These are phyloP conservation scores for Leccinum longicurvipes DNA, from an alignment of 768 basidiomycete genomes.

Conservation along the genomic window DNA sequence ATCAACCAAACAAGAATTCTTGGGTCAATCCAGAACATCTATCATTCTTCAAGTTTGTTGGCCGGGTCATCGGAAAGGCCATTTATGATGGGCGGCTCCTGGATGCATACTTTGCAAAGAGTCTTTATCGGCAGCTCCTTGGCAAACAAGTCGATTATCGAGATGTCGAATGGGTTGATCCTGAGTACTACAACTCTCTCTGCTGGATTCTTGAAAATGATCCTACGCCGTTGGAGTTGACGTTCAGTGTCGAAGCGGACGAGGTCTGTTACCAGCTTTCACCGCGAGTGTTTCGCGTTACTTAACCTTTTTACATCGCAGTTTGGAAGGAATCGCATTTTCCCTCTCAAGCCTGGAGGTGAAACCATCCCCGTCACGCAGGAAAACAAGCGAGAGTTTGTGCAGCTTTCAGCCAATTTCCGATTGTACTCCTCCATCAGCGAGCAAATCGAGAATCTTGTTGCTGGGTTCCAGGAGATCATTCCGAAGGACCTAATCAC, in stretches of 20 bases:
- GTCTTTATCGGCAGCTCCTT: conserved; percentile 91
- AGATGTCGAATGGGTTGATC: conserved; percentile 97
- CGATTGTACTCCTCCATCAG: conserved; percentile 91
- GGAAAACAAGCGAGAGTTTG: conserved; percentile 96
- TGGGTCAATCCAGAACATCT: conserved; percentile 95
- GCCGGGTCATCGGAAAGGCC: conserved; percentile 95
- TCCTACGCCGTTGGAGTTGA: conserved; percentile 79
- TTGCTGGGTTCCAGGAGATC: conserved; percentile 94
- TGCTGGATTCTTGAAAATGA: conserved; percentile 99
- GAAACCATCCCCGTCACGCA: conserved; percentile 85
- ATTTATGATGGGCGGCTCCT: conserved; percentile 95
- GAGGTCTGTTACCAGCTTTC: conserved; percentile 47
- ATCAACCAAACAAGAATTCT: conserved; percentile 93
- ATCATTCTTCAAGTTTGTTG: conserved; percentile 98
- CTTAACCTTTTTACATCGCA: conserved; percentile 26
- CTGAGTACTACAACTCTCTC: conserved; percentile 96
- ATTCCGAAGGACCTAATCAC: conserved; percentile 94
- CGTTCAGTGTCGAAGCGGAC: conserved; percentile 94
- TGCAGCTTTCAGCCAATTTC: conserved; percentile 92
- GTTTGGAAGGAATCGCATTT: conserved; percentile 90
- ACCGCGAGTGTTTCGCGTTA: neutral
- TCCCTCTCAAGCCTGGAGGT: conserved; percentile 84
- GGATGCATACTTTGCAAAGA: conserved; percentile 97
- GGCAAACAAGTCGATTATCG: conserved; percentile 93
- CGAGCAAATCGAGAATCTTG: conserved; percentile 89